Evolutionary conservation across 306 rosid genomes (phyloP), one percentile per base, ranked within the genome.

Genomic region (Vicia sativa): DNA sequence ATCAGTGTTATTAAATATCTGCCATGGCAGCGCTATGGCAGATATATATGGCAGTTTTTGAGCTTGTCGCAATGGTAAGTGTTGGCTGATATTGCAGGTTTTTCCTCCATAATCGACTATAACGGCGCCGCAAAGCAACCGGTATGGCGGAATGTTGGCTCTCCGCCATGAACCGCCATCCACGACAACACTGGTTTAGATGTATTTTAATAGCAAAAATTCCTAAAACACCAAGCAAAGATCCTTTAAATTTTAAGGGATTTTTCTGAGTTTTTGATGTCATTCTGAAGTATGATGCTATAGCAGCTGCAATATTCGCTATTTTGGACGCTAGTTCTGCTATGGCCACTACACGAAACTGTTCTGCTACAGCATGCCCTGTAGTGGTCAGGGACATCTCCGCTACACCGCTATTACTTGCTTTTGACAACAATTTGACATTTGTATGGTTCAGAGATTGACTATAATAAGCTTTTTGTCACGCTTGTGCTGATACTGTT

Each of bases 401-500:
- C 1, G 4, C 16, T 53, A 25, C 26, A 53, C 3, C 10, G 3
- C 18, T 28, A 28, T 55, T 55, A 11, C 19, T n/a, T 0, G 6
- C 19, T 55, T 26, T 55, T 13, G 19, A 55, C 19, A 13, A 55
- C 39, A 3, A 10, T 55, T 26, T 55, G 38, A 26, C 67, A 18
- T 39, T 50, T 54, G 13, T 25, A 15, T 46, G 50, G 67, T 19
- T n/a, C 42, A 13, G 50, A 13, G 50, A 55, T 31, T 58, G 44
- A 49, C 28, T 49, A 49, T 29, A 28, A 57, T 34, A 73, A 28
- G 43, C 44, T 14, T 11, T 5, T 76, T 55, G 52, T 42, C 49
- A 1, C 61, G n/a, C 60, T 63, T 41, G 39, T 59, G 53, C 31
- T 68, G 37, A 38, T 73, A 10, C 46, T 62, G 14, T 63, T 31